Evolutionary conservation across 2,329 filamentous ascomycete genomes (phyloP), one percentile per base, ranked within the genome.

Genomic region (Penicillium sp.): DNA sequence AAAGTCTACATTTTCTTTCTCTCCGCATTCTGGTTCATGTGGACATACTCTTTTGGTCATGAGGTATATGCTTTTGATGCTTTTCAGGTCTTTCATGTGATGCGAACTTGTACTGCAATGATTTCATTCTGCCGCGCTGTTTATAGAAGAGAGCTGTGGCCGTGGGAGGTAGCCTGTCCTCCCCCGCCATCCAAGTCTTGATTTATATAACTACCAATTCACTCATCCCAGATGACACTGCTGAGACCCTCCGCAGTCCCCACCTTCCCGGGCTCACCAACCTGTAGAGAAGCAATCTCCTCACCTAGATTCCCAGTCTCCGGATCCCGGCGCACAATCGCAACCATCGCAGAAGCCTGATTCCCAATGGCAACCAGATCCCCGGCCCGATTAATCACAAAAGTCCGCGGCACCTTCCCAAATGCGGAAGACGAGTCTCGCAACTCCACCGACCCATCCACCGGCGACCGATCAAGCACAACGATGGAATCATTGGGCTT

Each of bases 381-480:
- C 1, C 89, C 89, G 12, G 81, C 82, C 60, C 79, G 80, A 72
- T 88, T 91, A 56, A 90, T 74, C 50, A 81, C 82, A 71, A 90
- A 89, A 41, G 89, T 87, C 23, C 89, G 81, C 0, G 90, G 89
- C 55, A 81, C 82, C 8, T 76, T 72, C 2, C 90, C 90, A 49
- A 87, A 87, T 0, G 86, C 82, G 0, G 88, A 79, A n/a, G 81
- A 81, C 29, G 85, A 78, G 65, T 88, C 82, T 3, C 84, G 70
- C 55, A 84, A 80, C 0, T 68, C 73, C 27, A 91, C 77, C 1
- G 73, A 77, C 7, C 87, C 88, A n/a, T 88, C 83, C 71, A 90
- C 88, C 0, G 52, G 43, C 23, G 49, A 42, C n/a, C 61, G 65
- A n/a, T 53, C 31, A 52, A 72, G 60, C 7, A 63, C 66, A 15